Evolutionary conservation across 2,329 filamentous ascomycete species (phyloP), one percentile per base, ranked within the genome.

Genomic region (Colletotrichum sp.): DNA sequence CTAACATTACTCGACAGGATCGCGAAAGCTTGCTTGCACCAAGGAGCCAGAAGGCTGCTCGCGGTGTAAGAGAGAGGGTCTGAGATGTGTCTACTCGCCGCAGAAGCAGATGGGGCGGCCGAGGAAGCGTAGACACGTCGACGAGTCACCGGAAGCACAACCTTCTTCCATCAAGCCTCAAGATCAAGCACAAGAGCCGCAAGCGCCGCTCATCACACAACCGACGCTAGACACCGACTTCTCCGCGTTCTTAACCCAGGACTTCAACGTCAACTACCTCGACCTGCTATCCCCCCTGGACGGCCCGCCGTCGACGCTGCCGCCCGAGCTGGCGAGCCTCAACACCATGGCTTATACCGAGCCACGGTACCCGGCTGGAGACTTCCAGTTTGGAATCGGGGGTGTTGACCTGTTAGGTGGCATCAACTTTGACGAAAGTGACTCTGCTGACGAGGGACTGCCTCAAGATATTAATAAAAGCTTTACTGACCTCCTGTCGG

Each of bases 31-130:
- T 63, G 92, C 92, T 61, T 94, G 92, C 82, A 89, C 90, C 55
- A 93, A 93, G 80, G 90, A 93, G 78, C 81, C 86, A 3, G 87
- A 89, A 68, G 91, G 91, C 72, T 94, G 92, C 81, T 83, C 86
- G 9, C 88, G 92, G 72, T 94, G 92, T 80, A 86, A 84, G 71
- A 87, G 86, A 72, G 92, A 93, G 78, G 87, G 86, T 73, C 88
- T 93, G 57, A 71, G 76, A 57, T 94, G 92, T 79, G 86, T 91
- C 78, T 94, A 93, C 83, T 93, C 92, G 9, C 85, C 88, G 14
- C 92, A 93, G 81, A 93, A 93, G 83, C 90, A 86, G 55, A 93
- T 93, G 92, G 92, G 92, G 6, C 87, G 92, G 57, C 92, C 92
- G 26, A 86, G 91, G 71, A 93, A 93, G 83, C 86, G 90, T 73